Base-by-base conservation (phyloP, 2,329 filamentous ascomycete species). In the Bipolaris cookei region DNA sequence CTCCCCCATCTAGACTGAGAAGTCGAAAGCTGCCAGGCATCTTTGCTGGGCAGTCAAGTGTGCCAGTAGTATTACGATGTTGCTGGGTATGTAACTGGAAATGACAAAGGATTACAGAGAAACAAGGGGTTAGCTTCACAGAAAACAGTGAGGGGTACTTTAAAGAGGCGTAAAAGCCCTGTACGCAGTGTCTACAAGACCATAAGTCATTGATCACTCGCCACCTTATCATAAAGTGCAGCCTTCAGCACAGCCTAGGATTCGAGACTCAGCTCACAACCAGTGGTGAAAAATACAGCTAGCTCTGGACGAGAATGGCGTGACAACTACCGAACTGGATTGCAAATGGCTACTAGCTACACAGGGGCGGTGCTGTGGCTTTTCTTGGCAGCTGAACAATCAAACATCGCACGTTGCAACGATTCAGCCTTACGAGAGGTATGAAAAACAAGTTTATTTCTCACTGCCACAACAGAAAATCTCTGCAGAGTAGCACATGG, bases 1-100 rank as follows among this genome's bases (percentile, higher is more conserved):
- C 56, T 50, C 56, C 51, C 25, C 56, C 56, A 8, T 58, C 56
- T 13, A 55, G 51, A 32, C 56, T 55, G 18, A 60, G 45, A 32
- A 57, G 53, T 52, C 54, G 48, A 39, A 53, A 35, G 13, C 47
- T 28, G 46, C 23, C 13, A 5, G 46, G 18, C 45, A 58, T 58
- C 3, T 20, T 50, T 30, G 25, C 30, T 32, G 16, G 25, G 5
- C 11, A 30, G 13, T 16, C 18, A 3, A 18, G 16, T 25, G 16
- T 18, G 18, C 7, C 18, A 23, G 13, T 13, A 2, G 38, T 23
- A 14, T 3, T 30, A 16, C 3, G 25, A 23, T 23, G 6, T 13
- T n/a, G 10, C 18, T 6, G 25, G 10, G 11, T 30, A 32, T 30
- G 13, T 20, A 14, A 28, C 13, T n/a, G 14, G 11, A 13, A 7